These are phyloP conservation scores for Cucurbita pepo DNA, from an alignment of 306 rosid species.

Conservation along the genomic window DNA sequence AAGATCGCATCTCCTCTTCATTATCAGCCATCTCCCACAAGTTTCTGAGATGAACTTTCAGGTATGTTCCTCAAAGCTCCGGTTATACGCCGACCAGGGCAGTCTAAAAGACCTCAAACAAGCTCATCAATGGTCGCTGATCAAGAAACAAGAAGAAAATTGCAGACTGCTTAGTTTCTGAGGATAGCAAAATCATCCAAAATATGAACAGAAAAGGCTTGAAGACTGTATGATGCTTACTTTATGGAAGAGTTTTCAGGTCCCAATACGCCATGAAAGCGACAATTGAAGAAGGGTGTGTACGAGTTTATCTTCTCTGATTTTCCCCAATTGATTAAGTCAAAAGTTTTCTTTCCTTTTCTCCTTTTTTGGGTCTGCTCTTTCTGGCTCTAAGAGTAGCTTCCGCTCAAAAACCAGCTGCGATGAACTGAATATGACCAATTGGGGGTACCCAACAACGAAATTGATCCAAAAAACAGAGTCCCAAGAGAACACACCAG, in stretches of 20 bases:
- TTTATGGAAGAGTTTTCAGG: background rate
- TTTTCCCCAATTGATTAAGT: background rate
- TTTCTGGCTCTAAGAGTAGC: background rate
- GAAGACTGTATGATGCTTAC: background rate
- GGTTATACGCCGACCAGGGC: background rate
- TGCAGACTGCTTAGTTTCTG: background rate
- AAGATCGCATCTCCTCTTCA: conserved; percentile 45
- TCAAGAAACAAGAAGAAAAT: background rate
- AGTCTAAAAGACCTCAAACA: background rate
- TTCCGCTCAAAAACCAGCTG: background rate
- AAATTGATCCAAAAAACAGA: background rate
- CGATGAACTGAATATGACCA: background rate
- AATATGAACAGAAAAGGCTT: background rate
- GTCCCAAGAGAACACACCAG: background rate
- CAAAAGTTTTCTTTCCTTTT: background rate
- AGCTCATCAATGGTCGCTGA: background rate
- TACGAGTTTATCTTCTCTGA: background rate
- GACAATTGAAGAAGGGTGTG: background rate
- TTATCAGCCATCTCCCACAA: conserved; percentile 39
- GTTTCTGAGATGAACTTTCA: background rate
- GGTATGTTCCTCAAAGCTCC: background rate
- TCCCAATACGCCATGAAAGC: background rate
- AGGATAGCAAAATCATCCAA: background rate
- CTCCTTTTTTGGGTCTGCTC: background rate
- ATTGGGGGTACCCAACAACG: background rate